Percentiles rank a stretch among this genome's conserved stretches.
These are phyloP conservation scores for Tricholoma flavovirens DNA, from an alignment of 768 basidiomycete species.

Conservation along the genomic window DNA sequence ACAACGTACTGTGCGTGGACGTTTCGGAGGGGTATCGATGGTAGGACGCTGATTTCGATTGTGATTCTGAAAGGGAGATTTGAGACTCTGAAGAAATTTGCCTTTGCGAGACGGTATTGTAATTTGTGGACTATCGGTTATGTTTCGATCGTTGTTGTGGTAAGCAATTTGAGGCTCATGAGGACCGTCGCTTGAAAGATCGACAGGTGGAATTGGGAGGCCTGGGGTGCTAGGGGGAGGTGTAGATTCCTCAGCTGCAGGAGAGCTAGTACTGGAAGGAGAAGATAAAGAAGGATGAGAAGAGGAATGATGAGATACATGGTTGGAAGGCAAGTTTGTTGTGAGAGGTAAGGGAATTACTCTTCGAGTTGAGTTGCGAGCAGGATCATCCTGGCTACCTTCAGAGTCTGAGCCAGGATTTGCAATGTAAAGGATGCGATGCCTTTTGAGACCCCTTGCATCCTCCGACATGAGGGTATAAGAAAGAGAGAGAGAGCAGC, in stretches of 20 bases:
- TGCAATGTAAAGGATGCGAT: slow-evolving; percentile 47
- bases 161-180: slow-evolving; percentile 22
- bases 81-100: slow-evolving; percentile 29
- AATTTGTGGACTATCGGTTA: slow-evolving; percentile 14
- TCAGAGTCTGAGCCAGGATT: slow-evolving; percentile 52
- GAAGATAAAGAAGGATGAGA: slow-evolving; percentile 60
- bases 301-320: slow-evolving; percentile 29
- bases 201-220: slow-evolving; percentile 38
- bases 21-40: slow-evolving; percentile 16
- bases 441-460: slow-evolving; percentile 32
- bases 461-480: slow-evolving; percentile 58
- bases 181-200: slow-evolving; percentile 30
- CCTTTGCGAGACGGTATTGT: slow-evolving; percentile 23
- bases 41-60: slow-evolving; percentile 18
- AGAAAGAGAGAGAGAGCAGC: background rate
- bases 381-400: slow-evolving; percentile 22
- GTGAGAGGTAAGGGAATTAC: slow-evolving; percentile 13
- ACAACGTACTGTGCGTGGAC: slow-evolving; percentile 31
- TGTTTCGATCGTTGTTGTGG: slow-evolving; percentile 9
- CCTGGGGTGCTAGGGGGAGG: slow-evolving; percentile 67
- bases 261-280: slow-evolving; percentile 64
- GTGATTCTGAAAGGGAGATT: slow-evolving; percentile 24
- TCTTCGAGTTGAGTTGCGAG: slow-evolving; percentile 1
- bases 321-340: slow-evolving; percentile 29
- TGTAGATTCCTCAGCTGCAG: slow-evolving; percentile 55